Conservation (phyloP, 257 asterid species). For the Verbascum thapsus region DNA sequence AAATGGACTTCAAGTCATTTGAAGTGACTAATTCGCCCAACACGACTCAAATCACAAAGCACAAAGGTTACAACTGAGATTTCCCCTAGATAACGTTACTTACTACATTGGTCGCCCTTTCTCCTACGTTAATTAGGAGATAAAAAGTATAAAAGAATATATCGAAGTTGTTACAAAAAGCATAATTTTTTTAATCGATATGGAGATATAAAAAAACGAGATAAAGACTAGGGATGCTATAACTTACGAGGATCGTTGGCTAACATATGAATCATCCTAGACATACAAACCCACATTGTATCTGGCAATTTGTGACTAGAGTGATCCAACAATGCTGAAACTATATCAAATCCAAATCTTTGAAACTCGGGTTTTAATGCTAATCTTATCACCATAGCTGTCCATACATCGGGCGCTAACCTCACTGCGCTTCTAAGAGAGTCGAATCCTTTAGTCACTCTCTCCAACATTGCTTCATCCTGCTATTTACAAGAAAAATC, state of each 20-base stretch:
- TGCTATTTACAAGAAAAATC: slow-evolving; percentile 29
- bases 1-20: no score
- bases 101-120: no score
- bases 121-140: no score
- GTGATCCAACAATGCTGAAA: slow-evolving; percentile 56
- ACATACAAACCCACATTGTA: slow-evolving; percentile 60
- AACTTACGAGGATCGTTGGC: slow-evolving; percentile 29
- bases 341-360: slow-evolving; percentile 52
- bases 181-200: no score
- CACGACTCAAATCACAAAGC: no score
- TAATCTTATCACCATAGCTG: slow-evolving; percentile 71
- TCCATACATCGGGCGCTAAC: slow-evolving; percentile 80
- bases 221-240: slow-evolving; percentile 9
- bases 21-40: no score
- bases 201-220: slow-evolving; percentile 3
- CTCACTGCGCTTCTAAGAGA: slow-evolving; percentile 62
- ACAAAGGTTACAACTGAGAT: no score
- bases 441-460: slow-evolving; percentile 62
- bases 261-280: slow-evolving; percentile 53
- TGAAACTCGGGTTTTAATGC: slow-evolving; percentile 70
- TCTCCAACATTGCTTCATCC: slow-evolving; percentile 52
- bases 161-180: no score
- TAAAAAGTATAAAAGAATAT: no score
- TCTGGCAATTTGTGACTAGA: slow-evolving; percentile 48
- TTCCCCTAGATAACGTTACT: no score